phyloP scores from a whole-genome alignment of 495 filamentous ascomycete genomes.

The Penicillium arizonense region DNA sequence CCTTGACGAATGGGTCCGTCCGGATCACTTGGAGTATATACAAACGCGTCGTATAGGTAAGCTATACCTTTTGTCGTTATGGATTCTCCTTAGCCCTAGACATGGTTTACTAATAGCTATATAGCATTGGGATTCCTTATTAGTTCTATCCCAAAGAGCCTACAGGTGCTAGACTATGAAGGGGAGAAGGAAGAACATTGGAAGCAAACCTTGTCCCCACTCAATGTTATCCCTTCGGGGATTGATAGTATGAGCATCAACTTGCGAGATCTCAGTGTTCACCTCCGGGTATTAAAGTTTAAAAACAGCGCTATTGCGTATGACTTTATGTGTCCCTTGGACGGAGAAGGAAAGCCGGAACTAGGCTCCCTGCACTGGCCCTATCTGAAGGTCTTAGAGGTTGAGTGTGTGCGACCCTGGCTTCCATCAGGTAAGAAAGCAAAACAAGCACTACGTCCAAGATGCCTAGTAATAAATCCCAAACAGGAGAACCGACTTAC shows the following conservation, averaged over 20 bases:
- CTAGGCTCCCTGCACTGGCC: background rate
- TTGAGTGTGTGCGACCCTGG: background rate
- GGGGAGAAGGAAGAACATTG: background rate
- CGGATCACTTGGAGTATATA: background rate
- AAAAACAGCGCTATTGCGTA: background rate
- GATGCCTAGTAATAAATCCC: background rate
- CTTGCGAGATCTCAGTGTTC: background rate
- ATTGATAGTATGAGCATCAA: background rate
- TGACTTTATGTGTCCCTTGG: background rate
- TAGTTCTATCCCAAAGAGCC: background rate
- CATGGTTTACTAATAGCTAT: background rate
- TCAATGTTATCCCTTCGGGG: background rate
- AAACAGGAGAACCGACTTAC: background rate
- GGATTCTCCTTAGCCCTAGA: background rate
- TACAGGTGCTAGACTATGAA: background rate
- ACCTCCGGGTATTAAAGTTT: background rate
- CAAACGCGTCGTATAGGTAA: background rate
- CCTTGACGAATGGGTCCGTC: background rate
- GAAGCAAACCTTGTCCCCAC: background rate
- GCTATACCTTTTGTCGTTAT: background rate
- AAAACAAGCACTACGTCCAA: background rate
- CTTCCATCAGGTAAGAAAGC: background rate
- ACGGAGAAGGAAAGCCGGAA: background rate
- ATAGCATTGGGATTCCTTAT: background rate
- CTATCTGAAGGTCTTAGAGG: background rate